Evolutionary conservation across 129 eudicot genomes (phyloP).

Genomic region (Apium graveolens): DNA sequence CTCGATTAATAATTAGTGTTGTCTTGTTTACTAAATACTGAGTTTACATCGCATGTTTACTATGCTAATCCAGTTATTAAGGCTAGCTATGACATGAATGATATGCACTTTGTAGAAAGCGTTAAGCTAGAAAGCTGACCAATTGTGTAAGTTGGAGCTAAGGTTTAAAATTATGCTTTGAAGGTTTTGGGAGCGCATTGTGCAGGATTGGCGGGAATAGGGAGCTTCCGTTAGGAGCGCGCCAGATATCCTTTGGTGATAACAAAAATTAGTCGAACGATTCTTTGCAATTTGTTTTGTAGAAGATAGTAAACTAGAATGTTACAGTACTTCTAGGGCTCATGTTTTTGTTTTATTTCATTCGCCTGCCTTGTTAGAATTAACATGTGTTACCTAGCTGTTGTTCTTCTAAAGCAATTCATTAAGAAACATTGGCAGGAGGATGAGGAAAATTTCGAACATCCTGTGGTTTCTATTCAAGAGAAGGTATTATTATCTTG

Average conservation of each 20-base stretch:
- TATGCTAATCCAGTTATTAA: too few relatives aligned
- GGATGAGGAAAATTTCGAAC: constrained; percentile 82
- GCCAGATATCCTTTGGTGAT: constrained; percentile 85
- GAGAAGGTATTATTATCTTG: constrained; percentile 55
- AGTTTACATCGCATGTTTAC: too few relatives aligned
- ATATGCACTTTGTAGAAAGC: background rate
- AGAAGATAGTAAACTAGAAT: background rate
- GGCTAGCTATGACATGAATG: background rate
- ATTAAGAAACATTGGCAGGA: constrained; percentile 94
- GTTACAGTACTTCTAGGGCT: background rate
- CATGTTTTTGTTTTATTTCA: background rate
- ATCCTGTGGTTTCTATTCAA: constrained; percentile 67
- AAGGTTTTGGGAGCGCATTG: constrained; percentile 90
- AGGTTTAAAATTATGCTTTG: constrained; percentile 17
- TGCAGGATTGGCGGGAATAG: constrained; percentile 73
- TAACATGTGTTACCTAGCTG: constrained; percentile 77
- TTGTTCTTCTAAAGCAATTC: constrained; percentile 80
- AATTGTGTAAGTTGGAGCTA: background rate
- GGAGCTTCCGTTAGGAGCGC: constrained; percentile 71
- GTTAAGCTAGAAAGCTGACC: background rate
- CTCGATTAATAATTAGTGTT: background rate
- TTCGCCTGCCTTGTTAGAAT: constrained; percentile 36
- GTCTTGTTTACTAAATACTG: background rate
- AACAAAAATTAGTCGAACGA: background rate
- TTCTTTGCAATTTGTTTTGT: background rate